Base-by-base conservation (phyloP, 345 rosid genomes). In the Acer negundo region DNA sequence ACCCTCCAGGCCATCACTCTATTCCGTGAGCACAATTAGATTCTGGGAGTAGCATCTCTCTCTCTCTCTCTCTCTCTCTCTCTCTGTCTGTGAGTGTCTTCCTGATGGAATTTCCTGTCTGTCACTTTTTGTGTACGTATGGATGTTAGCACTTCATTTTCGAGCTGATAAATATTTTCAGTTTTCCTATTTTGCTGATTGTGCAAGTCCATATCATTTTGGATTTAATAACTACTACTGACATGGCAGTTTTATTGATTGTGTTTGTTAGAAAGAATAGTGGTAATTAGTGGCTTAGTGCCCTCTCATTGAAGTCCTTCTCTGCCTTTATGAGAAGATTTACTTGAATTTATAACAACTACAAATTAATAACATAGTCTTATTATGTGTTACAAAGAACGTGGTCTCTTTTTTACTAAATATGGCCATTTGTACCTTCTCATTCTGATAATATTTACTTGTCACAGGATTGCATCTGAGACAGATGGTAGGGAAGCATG, bases 401-500 rank as follows among this genome's bases (percentile, higher is more conserved):
- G 1, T 44, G 16, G 22, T 38, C 51, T 66, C 0, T 56, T 53
- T 55, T 49, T 44, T 74, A 16, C 55, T 75, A 3, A 53, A 24
- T 67, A 66, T 67, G 16, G 51, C n/a, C 75, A 59, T 74, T 78
- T 56, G n/a, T 17, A 47, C 28, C n/a, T 62, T n/a, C 51, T 56
- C 66, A 63, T 74, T 70, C 80, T 76, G 42, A 79, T 81, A 76
- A 69, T 47, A 77, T 74, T 69, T 70, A 17, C 42, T 79, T 70
- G 26, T 78, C 68, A 75, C 87, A 96, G 99, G 88, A 94, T 96
- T 80, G 81, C 64, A 66, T 84, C 92, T 61, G 98, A 96, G 85
- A 82, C 75, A 70, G 97, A 96, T 86, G 98, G 98, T n/a, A 86
- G 89, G 77, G 91, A 90, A 87, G 99, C 97, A 79, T 96, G 99